phyloP scores from a whole-genome alignment of 495 filamentous ascomycete genomes.

The Penicillium paradoxum region DNA sequence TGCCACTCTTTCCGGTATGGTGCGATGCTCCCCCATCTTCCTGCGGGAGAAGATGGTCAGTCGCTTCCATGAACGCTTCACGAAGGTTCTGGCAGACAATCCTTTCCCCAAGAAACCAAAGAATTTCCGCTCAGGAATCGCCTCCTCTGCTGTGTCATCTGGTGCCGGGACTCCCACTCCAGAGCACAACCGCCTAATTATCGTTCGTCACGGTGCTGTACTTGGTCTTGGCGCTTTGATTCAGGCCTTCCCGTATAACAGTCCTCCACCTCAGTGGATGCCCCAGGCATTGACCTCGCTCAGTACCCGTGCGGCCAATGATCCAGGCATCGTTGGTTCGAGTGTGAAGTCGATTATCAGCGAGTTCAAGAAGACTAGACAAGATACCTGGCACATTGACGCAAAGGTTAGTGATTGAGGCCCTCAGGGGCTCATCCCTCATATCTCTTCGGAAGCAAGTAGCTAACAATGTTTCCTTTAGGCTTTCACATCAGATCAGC shows the following conservation, averaged over 20 bases:
- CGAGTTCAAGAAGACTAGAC: slow-evolving; percentile 99
- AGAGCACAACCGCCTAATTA: slow-evolving; percentile 72
- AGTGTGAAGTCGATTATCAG: slow-evolving; percentile 94
- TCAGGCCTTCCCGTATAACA: slow-evolving; percentile 95
- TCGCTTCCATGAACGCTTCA: slow-evolving; percentile 73
- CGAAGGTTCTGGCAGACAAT: slow-evolving; percentile 66
- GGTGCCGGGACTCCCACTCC: slow-evolving; percentile 75
- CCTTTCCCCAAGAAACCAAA: slow-evolving; percentile 75
- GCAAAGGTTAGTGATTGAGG: slow-evolving; percentile 82
- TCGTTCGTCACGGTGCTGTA: slow-evolving; percentile 84
- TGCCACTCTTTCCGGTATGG: slow-evolving; percentile 93
- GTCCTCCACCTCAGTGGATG: slow-evolving; percentile 89
- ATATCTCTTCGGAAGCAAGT: neutral
- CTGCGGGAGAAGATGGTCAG: slow-evolving; percentile 72
- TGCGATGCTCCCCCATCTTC: slow-evolving; percentile 84
- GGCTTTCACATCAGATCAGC: slow-evolving; percentile 88
- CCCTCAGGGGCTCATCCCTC: neutral
- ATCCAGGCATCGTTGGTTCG: slow-evolving; percentile 90
- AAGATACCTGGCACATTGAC: slow-evolving; percentile 98
- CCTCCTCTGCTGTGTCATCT: slow-evolving; percentile 42
- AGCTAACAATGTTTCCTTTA: slow-evolving; percentile 38
- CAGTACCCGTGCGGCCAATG: slow-evolving; percentile 77
- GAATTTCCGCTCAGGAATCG: slow-evolving; percentile 27
- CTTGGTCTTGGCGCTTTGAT: slow-evolving; percentile 86
- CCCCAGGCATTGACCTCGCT: slow-evolving; percentile 85